Conservation (phyloP, 2,329 filamentous ascomycete species). For the Verticillium nonalfalfae region DNA sequence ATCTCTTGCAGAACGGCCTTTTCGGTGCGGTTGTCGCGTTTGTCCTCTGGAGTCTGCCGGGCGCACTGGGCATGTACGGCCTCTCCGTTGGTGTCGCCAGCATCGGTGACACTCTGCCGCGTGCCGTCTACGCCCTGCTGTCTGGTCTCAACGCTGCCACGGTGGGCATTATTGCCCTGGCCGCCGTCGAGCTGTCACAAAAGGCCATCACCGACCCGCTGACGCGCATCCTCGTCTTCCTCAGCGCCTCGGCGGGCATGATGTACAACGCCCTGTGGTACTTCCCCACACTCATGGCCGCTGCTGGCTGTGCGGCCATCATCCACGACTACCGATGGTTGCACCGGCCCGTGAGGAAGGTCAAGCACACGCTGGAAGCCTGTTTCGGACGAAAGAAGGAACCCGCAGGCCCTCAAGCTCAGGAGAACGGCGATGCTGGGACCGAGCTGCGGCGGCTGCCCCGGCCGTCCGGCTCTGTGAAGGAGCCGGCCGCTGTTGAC, state of each 20-base stretch:
- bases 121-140: slow-evolving; percentile 59
- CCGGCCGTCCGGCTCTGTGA: neutral
- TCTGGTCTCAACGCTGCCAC: slow-evolving; percentile 67
- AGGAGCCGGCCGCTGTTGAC: neutral
- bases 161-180: slow-evolving; percentile 65
- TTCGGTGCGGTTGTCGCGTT: slow-evolving; percentile 52
- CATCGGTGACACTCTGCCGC: slow-evolving; percentile 52
- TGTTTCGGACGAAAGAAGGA: neutral
- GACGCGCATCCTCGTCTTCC: slow-evolving; percentile 57
- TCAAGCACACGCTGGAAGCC: neutral
- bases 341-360: slow-evolving; percentile 23
- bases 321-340: slow-evolving; percentile 50
- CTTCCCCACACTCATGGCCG: slow-evolving; percentile 58
- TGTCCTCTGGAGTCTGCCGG: slow-evolving; percentile 62
- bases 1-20: slow-evolving; percentile 56
- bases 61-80: slow-evolving; percentile 63
- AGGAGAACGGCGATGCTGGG: neutral
- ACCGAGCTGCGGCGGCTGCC: neutral
- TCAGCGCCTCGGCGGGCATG: slow-evolving; percentile 57
- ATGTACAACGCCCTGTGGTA: slow-evolving; percentile 72
- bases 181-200: slow-evolving; percentile 59
- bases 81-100: slow-evolving; percentile 58
- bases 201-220: slow-evolving; percentile 62
- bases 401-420: neutral
- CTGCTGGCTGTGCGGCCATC: slow-evolving; percentile 45